phyloP scores from a whole-genome alignment of 352 stramenopile species.

The Pythium diclinum region DNA sequence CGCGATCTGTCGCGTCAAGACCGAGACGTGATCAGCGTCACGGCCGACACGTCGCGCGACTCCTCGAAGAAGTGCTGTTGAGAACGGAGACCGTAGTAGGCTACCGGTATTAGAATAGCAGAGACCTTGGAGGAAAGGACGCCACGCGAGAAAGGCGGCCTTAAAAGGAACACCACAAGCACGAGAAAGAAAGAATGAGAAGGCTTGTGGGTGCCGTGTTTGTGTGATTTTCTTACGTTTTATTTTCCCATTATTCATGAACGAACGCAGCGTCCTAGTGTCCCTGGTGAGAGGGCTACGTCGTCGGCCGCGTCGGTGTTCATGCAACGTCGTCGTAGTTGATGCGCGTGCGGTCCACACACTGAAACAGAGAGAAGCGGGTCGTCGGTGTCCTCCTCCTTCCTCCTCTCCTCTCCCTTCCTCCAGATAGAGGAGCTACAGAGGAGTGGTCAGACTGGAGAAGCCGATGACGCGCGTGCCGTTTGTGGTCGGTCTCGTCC shows the following conservation, averaged over 20 bases:
- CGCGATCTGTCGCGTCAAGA: slow-evolving; percentile 12
- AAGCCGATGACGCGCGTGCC: background rate
- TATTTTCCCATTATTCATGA: slow-evolving; percentile 5
- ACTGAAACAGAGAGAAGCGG: slow-evolving; percentile 3
- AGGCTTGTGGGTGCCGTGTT: background rate
- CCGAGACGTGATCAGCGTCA: slow-evolving; percentile 17
- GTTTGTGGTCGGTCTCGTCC: background rate
- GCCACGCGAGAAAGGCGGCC: no score
- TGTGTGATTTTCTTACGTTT: slow-evolving; percentile 7
- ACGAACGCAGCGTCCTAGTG: background rate
- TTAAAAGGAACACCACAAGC: background rate
- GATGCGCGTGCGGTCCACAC: slow-evolving; percentile 5
- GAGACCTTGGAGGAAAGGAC: background rate
- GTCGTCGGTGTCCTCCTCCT: background rate
- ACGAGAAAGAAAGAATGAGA: slow-evolving; percentile 6
- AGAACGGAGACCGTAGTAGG: background rate
- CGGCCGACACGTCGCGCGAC: background rate
- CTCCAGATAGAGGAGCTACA: background rate
- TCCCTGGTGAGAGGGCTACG: background rate
- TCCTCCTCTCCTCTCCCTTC: background rate
- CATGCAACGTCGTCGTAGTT: slow-evolving; percentile 8
- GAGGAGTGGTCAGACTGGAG: background rate
- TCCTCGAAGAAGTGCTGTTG: slow-evolving; percentile 20
- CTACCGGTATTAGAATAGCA: slow-evolving; percentile 4
- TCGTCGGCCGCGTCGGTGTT: background rate